Base-by-base conservation (phyloP, 2,329 filamentous ascomycete species). In the Neofusicoccum parvum region DNA sequence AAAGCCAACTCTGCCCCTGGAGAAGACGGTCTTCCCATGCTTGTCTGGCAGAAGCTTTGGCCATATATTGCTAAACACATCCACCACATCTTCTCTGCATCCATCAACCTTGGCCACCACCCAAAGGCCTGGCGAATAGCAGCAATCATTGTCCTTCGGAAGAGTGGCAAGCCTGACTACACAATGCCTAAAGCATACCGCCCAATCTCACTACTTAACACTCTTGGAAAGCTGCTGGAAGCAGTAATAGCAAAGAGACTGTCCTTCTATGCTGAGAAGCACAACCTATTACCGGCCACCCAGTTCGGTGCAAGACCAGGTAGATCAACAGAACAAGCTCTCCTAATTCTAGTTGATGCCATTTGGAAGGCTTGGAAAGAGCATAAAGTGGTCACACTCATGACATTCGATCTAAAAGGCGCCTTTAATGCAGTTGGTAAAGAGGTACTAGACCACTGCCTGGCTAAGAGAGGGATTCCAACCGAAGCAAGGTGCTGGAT, bases 141-240 rank as follows among this genome's bases (percentile, higher is more conserved):
- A 58, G 46, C 10, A 41, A 68, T 41, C 34, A 58, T 71, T 10
- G 62, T 69, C 11, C 66, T 72, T 5, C 64, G 67, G 23, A 72
- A 72, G 56, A 66, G 67, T 34, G 68, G 70, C 0, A 71, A 71
- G 49, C 66, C 58, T 23, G 68, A 75, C 58, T 76, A 76, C 56
- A 66, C 65, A 20, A 34, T 68, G 0, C 66, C 69, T 0, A 67
- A 69, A 45, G 69, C 70, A 12, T 74, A 74, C 37, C 66, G 67
- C 9, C 73, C 67, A 17, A 75, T 75, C 49, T 74, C 70, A 45
- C 69, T 70, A 4, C 68, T 75, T 0, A 67, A 66, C 12, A 63
- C 69, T 53, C 66, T 70, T 23, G 65, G 69, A 34, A 71, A 70
- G 39, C 43, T 69, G 11, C 65, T 70, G 17, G 67, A 70, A 37